phyloP scores from a whole-genome alignment of 768 basidiomycete genomes.

The Phaeolepiota aurea region DNA sequence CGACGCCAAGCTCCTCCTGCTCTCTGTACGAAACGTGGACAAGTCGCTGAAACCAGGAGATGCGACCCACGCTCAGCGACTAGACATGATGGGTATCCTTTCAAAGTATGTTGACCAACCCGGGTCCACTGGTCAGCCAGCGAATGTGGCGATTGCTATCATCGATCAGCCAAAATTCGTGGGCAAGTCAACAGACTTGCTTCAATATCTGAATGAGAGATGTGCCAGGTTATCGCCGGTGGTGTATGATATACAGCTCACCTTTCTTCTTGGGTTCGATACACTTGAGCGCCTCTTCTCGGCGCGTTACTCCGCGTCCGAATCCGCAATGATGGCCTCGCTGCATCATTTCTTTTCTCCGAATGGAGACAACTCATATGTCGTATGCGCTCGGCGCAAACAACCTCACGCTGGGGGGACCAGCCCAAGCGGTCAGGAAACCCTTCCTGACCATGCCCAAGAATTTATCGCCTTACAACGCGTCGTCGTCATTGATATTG shows the following conservation, averaged over 20 bases:
- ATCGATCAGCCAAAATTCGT: constrained; percentile 87
- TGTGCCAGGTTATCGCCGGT: constrained; percentile 4
- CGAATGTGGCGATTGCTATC: constrained; percentile 70
- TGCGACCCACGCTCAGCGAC: constrained; percentile 66
- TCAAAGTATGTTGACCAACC: constrained; percentile 32
- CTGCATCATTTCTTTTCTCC: constrained; percentile 10
- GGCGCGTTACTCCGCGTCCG: constrained; percentile 62
- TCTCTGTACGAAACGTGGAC: constrained; percentile 84
- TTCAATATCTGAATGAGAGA: constrained; percentile 23
- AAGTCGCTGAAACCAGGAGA: constrained; percentile 66
- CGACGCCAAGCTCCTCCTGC: constrained; percentile 68
- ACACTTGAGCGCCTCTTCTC: constrained; percentile 78
- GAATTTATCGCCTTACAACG: constrained; percentile 44
- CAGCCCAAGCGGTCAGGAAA: neutral
- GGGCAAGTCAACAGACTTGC: constrained; percentile 61
- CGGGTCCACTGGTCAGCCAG: neutral
- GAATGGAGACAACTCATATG: neutral
- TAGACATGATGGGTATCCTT: constrained; percentile 82
- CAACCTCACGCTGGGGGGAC: neutral
- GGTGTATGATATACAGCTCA: constrained; percentile 31
- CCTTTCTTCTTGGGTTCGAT: constrained; percentile 77
- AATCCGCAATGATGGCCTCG: constrained; percentile 39
- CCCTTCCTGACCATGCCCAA: constrained; percentile 22
- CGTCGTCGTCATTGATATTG: constrained; percentile 57
- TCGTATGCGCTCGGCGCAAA: constrained; percentile 45